Conservation (phyloP, 2,329 filamentous ascomycete species). For the Talaromyces sp. region DNA sequence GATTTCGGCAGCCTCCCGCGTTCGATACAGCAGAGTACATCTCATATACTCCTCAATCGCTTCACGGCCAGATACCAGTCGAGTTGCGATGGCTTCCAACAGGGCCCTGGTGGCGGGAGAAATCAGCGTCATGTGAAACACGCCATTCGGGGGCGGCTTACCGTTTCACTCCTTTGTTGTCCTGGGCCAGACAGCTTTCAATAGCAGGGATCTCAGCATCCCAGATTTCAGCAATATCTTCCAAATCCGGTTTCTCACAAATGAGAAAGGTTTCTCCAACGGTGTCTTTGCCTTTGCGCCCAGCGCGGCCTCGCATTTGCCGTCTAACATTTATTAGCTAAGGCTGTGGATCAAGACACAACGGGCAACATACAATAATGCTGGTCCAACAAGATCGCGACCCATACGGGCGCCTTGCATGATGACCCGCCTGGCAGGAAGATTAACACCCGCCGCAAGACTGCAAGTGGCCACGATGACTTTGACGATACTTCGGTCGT, state of each 20-base stretch:
- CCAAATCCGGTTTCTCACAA: slow-evolving; percentile 63
- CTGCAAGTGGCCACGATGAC: slow-evolving; percentile 74
- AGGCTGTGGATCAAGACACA: not conserved
- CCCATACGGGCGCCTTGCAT: slow-evolving; percentile 72
- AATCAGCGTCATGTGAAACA: not conserved
- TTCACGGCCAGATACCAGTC: slow-evolving; percentile 60
- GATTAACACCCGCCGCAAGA: slow-evolving; percentile 76
- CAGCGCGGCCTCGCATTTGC: slow-evolving; percentile 74
- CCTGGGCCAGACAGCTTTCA: slow-evolving; percentile 62
- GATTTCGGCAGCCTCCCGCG: slow-evolving; percentile 48
- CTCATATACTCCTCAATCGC: slow-evolving; percentile 64
- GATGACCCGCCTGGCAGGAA: slow-evolving; percentile 67
- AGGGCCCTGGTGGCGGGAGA: slow-evolving; percentile 51
- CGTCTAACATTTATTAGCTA: slow-evolving; percentile 40
- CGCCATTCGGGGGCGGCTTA: slow-evolving; percentile 21
- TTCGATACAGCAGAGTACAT: slow-evolving; percentile 62
- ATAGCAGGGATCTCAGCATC: slow-evolving; percentile 67
- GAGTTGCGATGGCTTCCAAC: slow-evolving; percentile 64
- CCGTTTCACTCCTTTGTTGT: slow-evolving; percentile 65
- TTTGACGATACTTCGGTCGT: slow-evolving; percentile 62
- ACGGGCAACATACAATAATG: slow-evolving; percentile 56
- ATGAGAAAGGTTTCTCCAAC: slow-evolving; percentile 73
- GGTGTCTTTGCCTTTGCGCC: slow-evolving; percentile 72
- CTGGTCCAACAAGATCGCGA: slow-evolving; percentile 67
- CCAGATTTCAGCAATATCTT: slow-evolving; percentile 65